Percentiles rank a stretch among this genome's conserved stretches.
Evolutionary conservation across 208 protist genomes (phyloP).

Genomic region (Crithidia brevicula): DNA sequence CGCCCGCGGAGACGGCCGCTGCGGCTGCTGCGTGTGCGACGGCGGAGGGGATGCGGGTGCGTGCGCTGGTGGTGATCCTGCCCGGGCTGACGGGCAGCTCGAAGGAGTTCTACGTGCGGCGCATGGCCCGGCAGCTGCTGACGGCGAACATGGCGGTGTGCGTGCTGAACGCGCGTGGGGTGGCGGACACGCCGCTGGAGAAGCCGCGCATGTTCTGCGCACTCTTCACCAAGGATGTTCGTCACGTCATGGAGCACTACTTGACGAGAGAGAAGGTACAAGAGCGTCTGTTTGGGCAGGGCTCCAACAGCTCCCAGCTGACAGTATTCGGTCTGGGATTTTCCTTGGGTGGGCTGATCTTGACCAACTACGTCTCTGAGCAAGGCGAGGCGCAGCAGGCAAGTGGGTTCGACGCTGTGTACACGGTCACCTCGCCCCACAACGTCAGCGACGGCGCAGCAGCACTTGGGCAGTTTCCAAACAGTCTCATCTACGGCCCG

Average conservation of each 20-base stretch:
- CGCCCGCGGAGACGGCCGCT: conserved; percentile 15
- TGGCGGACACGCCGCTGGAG: conserved; percentile 60
- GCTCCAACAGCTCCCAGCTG: background rate
- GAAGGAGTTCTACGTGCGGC: conserved; percentile 56
- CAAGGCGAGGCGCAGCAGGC: conserved; percentile 32
- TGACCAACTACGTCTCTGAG: conserved; percentile 68
- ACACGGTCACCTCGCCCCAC: conserved; percentile 56
- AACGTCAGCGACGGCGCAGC: conserved; percentile 37
- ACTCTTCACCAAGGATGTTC: conserved; percentile 64
- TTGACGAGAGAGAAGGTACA: conserved; percentile 32
- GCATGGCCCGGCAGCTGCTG: conserved; percentile 40
- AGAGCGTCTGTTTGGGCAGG: conserved; percentile 8
- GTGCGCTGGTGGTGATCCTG: conserved; percentile 59
- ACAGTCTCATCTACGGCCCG: conserved; percentile 30
- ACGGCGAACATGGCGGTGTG: conserved; percentile 28
- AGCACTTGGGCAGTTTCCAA: conserved; percentile 22
- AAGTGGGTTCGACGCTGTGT: conserved; percentile 38
- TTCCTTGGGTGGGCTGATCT: conserved; percentile 63
- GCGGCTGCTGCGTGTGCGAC: conserved; percentile 4
- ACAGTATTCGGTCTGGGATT: conserved; percentile 61
- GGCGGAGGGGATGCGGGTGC: conserved; percentile 8
- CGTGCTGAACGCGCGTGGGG: conserved; percentile 71
- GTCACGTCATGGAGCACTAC: conserved; percentile 43
- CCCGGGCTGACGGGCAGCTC: conserved; percentile 65
- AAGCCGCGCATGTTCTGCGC: conserved; percentile 56